Evolutionary conservation across 1,139 yeast genomes (phyloP).

Genomic region (Nakaseomyces kungkrabaensis): DNA sequence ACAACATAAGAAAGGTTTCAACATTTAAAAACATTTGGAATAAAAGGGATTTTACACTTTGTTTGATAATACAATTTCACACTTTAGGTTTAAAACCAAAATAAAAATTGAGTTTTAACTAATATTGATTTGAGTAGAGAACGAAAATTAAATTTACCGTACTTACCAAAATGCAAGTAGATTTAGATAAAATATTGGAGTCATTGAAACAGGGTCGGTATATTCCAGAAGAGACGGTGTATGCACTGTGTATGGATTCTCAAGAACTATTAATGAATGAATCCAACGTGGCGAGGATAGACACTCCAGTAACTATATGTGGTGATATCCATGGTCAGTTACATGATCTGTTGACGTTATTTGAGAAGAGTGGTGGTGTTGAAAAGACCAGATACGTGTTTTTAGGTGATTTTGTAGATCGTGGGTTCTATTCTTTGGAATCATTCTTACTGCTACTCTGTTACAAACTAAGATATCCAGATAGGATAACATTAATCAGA

Average conservation of each 20-base stretch:
- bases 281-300: slow-evolving; percentile 88
- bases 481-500: slow-evolving; percentile 82
- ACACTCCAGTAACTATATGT: slow-evolving; percentile 95
- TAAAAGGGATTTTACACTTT: too few species aligned
- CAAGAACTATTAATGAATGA: slow-evolving; percentile 84
- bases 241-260: slow-evolving; percentile 77
- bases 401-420: slow-evolving; percentile 75
- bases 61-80: neutral
- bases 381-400: slow-evolving; percentile 47
- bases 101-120: too few species aligned
- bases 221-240: slow-evolving; percentile 72
- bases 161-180: slow-evolving; percentile 10
- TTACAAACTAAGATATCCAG: slow-evolving; percentile 86
- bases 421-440: slow-evolving; percentile 94
- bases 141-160: too few species aligned
- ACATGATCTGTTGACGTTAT: slow-evolving; percentile 83
- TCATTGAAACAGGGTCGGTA: slow-evolving; percentile 69
- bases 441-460: slow-evolving; percentile 69
- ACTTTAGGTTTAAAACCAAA: too few species aligned
- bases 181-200: slow-evolving; percentile 39
- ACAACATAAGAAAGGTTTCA: too few species aligned
- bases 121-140: too few species aligned
- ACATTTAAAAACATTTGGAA: too few species aligned
- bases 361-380: slow-evolving; percentile 75
- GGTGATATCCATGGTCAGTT: slow-evolving; percentile 98